Conservation (phyloP, 2,329 filamentous ascomycete species). For the Fonsecaea multimorphosa region DNA sequence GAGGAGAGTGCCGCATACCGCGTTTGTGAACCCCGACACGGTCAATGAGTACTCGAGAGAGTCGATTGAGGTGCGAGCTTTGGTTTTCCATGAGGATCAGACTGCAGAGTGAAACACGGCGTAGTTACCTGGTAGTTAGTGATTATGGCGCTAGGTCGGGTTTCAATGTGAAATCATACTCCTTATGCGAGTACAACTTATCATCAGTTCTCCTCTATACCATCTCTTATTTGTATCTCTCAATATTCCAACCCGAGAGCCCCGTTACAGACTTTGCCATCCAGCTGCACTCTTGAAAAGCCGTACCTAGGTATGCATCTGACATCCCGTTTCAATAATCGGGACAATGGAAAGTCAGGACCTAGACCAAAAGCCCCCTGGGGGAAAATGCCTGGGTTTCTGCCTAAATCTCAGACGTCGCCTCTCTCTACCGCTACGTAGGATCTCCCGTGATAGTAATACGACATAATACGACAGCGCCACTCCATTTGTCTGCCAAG, state of each 20-base stretch:
- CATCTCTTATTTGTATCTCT: not conserved
- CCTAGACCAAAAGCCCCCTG: no score
- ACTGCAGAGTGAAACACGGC: constrained; percentile 29
- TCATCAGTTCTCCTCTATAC: not conserved
- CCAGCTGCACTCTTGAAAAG: no score
- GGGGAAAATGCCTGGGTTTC: no score
- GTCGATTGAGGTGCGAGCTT: constrained; percentile 63
- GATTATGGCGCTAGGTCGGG: not conserved
- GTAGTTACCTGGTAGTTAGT: no score
- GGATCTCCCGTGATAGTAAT: no score
- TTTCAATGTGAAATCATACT: not conserved
- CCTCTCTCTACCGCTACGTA: no score
- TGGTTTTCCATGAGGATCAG: constrained; percentile 41
- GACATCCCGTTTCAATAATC: no score
- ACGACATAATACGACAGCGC: not conserved
- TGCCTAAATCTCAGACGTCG: no score
- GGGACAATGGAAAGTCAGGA: not conserved
- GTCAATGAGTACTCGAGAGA: constrained; percentile 52
- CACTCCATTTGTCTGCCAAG: not conserved
- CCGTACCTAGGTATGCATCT: no score
- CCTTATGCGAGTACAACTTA: not conserved
- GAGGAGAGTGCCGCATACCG: constrained; percentile 61
- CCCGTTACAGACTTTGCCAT: no score
- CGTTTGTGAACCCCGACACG: constrained; percentile 60
- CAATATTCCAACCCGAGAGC: not conserved